Evolutionary conservation across 805 yeast species (phyloP).

Genomic region (Metschnikowia lochheadii): DNA sequence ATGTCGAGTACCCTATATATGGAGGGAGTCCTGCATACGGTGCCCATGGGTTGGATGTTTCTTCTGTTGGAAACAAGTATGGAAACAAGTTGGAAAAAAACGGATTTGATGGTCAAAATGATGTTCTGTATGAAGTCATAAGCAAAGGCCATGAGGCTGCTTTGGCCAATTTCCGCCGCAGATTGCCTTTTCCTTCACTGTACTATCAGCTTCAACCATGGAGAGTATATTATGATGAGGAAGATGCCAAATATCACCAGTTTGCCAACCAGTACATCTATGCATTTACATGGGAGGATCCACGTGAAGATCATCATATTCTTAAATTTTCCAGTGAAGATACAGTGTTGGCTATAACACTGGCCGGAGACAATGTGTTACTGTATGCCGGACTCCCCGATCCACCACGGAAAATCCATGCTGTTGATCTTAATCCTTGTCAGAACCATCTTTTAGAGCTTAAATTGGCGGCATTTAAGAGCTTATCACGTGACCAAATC

Average conservation of each 20-base stretch:
- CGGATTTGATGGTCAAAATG: no score
- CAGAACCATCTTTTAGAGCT: constrained; percentile 79
- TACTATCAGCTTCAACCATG: constrained; percentile 75
- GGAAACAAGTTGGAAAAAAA: no score
- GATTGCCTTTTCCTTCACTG: constrained; percentile 74
- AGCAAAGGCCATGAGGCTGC: constrained; percentile 81
- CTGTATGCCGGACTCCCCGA: constrained; percentile 68
- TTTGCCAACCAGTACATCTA: constrained; percentile 77
- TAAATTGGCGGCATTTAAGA: constrained; percentile 65
- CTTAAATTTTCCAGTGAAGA: constrained; percentile 59
- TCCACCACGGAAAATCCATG: constrained; percentile 75
- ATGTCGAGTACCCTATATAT: constrained; percentile 18
- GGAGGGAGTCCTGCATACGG: constrained; percentile 20
- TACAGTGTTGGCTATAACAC: constrained; percentile 76
- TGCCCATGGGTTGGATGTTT: no score
- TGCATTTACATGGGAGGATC: constrained; percentile 91
- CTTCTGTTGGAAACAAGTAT: no score
- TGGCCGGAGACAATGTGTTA: constrained; percentile 81
- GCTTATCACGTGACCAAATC: constrained; percentile 50
- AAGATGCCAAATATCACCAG: constrained; percentile 62
- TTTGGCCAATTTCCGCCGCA: constrained; percentile 52
- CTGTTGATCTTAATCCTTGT: constrained; percentile 79
- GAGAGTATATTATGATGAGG: constrained; percentile 77
- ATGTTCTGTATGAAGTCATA: constrained; percentile 12
- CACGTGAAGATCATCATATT: constrained; percentile 70